Base-by-base conservation (phyloP, 164 flowering plant species). In the Magnolia sinica region DNA sequence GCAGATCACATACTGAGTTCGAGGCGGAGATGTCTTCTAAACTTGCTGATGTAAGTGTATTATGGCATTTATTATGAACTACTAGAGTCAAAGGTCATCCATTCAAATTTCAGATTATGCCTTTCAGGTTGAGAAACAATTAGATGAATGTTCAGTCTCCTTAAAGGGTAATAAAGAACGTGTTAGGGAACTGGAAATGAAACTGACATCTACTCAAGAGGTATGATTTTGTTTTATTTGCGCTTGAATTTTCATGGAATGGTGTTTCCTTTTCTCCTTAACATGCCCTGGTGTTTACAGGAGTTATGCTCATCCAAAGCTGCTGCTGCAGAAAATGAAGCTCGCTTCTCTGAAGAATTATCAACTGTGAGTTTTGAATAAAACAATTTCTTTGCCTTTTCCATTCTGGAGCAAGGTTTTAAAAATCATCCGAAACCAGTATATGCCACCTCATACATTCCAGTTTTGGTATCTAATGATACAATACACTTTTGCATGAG, bases 1-100 rank as follows among this genome's bases (percentile, higher is more conserved):
- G 97, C 14, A 88, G 83, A 81, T 72, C 73, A 63, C 84, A 87
- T 82, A 74, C 84, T 80, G 95, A 92, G 70, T 76, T 85, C 52
- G 98, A 91, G 82, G 91, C 92, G 8, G 98, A 92, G 20, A 80
- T 93, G 92, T 88, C 97, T 67, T 70, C 90, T 20, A 96, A 90
- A 82, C 90, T 92, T 81, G 82, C 85, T 11, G 89, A 94, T 80
- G 98, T 95, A 83, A 76, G 90, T 79, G 1, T 63, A 14, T 23
- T 20, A 14, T 18, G 10, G 13, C n/a, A 55, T 55, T 55, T 37
- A 3, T 11, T 51, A 3, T 66, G 49, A 8, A 52, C n/a, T 29
- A 50, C 65, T 9, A 45, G 37, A 58, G 55, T 51, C 37, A 24
- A 16, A 55, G 58, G 37, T 61, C 5, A 16, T 59, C 52, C 23